Conservation (phyloP, 306 rosid genomes). For the Fragaria vesca region DNA sequence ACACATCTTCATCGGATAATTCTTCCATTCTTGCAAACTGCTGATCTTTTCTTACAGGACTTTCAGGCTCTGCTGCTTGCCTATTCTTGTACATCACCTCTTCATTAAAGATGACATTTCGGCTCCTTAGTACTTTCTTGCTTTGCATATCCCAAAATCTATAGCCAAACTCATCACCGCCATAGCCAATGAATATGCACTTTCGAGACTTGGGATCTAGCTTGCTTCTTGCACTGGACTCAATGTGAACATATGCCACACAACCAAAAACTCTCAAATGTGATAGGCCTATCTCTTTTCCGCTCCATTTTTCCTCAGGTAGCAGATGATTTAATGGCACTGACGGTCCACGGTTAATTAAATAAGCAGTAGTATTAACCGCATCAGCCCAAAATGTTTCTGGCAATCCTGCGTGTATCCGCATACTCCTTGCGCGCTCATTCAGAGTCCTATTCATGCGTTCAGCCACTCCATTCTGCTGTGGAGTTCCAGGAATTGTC, state of each 20-base stretch:
- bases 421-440: constrained; percentile 6
- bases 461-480: background rate
- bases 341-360: no score
- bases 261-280: no score
- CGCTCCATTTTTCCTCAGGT: no score
- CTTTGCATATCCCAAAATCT: background rate
- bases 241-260: no score
- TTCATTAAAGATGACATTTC: background rate
- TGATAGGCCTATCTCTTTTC: no score
- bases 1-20: background rate
- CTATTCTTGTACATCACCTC: background rate
- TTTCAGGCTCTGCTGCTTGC: background rate
- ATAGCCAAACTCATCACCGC: background rate
- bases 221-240: no score
- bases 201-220: no score
- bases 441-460: background rate
- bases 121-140: background rate
- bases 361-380: background rate
- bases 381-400: background rate
- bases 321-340: no score
- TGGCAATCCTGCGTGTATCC: background rate
- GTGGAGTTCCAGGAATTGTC: background rate
- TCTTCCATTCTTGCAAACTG: background rate
- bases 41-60: background rate
- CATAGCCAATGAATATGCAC: no score